Evolutionary conservation across 2,329 filamentous ascomycete species (phyloP).

Genomic region (Fusarium sterilihyphosum): DNA sequence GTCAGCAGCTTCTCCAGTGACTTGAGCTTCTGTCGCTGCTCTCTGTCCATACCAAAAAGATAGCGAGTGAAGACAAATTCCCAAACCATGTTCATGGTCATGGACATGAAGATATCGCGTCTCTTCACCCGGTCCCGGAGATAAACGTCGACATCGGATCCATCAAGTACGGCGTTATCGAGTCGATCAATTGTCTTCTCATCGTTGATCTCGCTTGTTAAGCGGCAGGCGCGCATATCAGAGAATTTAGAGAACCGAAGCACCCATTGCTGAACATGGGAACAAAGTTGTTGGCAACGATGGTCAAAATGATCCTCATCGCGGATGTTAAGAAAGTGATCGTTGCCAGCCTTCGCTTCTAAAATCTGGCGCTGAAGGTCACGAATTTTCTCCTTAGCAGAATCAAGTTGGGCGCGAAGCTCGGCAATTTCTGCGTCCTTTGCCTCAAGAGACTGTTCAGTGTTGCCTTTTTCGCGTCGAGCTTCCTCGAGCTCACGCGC

Average conservation of each 20-base stretch:
- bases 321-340: conserved; percentile 78
- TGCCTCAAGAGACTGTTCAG: conserved; percentile 73
- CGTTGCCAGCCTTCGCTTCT: conserved; percentile 68
- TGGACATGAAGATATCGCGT: conserved; percentile 96
- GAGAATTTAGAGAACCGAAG: conserved; percentile 98
- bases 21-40: conserved; percentile 98
- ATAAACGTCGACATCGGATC: conserved; percentile 89
- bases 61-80: conserved; percentile 98
- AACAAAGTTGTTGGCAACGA: conserved; percentile 92
- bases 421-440: conserved; percentile 86
- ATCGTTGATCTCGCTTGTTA: conserved; percentile 85
- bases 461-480: conserved; percentile 70
- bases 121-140: conserved; percentile 87
- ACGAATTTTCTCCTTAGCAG: conserved; percentile 71
- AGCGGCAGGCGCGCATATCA: conserved; percentile 86
- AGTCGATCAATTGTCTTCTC: conserved; percentile 94
- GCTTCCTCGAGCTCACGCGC: conserved; percentile 75
- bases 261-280: conserved; percentile 97
- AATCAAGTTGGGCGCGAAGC: conserved; percentile 80
- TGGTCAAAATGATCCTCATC: conserved; percentile 97
- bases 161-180: conserved; percentile 93
- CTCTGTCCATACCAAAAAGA: conserved; percentile 97
- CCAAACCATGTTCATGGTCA: conserved; percentile 99
- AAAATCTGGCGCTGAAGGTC: conserved; percentile 65
- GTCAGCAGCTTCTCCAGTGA: conserved; percentile 89